Evolutionary conservation across 805 yeast genomes (phyloP).

Genomic region (Candida methanosorbosa): DNA sequence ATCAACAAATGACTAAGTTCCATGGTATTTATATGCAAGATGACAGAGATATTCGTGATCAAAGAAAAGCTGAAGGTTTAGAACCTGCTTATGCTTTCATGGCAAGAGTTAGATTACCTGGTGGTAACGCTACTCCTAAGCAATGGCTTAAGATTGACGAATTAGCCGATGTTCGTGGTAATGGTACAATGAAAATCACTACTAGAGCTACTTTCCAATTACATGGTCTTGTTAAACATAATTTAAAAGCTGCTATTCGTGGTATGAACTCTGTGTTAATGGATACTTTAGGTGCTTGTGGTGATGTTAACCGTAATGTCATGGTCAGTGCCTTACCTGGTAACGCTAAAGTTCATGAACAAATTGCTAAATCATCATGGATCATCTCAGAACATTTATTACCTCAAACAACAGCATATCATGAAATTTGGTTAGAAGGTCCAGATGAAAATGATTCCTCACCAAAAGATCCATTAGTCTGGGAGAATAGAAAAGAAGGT

Average conservation of each 20-base stretch:
- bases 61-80: constrained; percentile 82
- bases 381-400: constrained; percentile 72
- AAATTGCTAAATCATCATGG: constrained; percentile 56
- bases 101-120: constrained; percentile 94
- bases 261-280: constrained; percentile 84
- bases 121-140: constrained; percentile 78
- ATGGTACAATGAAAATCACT: constrained; percentile 88
- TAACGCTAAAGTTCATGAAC: constrained; percentile 72
- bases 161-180: constrained; percentile 75
- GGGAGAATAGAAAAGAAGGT: constrained; percentile 62
- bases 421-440: constrained; percentile 94
- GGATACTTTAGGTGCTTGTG: constrained; percentile 97
- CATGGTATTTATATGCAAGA: constrained; percentile 99
- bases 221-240: constrained; percentile 88
- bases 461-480: constrained; percentile 52
- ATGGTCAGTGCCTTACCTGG: constrained; percentile 87
- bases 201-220: constrained; percentile 96
- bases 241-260: constrained; percentile 83
- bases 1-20: constrained; percentile 92
- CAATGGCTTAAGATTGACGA: constrained; percentile 87
- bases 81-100: constrained; percentile 97
- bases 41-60: constrained; percentile 92
- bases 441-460: constrained; percentile 60
- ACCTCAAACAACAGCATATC: constrained; percentile 91
- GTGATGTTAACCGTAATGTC: constrained; percentile 96